These are phyloP conservation scores for Apocynum venetum DNA, from an alignment of 257 asterid genomes.

Conservation along the genomic window DNA sequence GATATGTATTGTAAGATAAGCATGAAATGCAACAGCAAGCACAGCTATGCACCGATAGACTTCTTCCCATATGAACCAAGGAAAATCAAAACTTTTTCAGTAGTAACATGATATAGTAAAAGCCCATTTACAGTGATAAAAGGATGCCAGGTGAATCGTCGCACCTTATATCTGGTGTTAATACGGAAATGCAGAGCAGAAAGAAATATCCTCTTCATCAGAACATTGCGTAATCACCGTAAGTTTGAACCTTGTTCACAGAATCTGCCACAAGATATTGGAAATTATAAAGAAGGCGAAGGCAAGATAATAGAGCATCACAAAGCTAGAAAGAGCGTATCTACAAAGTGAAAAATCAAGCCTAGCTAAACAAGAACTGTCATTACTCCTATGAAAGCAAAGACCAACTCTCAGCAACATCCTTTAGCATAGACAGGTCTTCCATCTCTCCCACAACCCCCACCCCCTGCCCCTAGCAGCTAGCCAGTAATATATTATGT, in stretches of 20 bases:
- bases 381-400: neutral
- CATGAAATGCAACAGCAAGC: neutral
- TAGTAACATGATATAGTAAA: neutral
- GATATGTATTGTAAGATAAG: neutral
- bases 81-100: neutral
- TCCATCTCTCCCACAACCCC: neutral
- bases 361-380: neutral
- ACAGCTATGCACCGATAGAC: neutral
- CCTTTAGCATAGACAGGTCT: neutral
- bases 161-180: constrained; percentile 96
- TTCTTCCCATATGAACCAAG: neutral
- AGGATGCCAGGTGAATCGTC: constrained; percentile 17
- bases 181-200: constrained; percentile 98
- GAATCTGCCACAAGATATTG: constrained; percentile 59
- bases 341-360: neutral
- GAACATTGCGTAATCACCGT: constrained; percentile 83
- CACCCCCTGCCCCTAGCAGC: neutral
- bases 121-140: constrained; percentile 2
- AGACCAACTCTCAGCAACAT: neutral
- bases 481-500: too few relatives aligned
- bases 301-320: neutral
- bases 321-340: neutral
- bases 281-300: neutral
- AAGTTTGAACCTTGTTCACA: constrained; percentile 82
- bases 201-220: constrained; percentile 99